A percentile compares a stretch with the other conserved stretches of the same genome.
phyloP scores from a whole-genome alignment of 257 asterid genomes.

The Solanum okadae region DNA sequence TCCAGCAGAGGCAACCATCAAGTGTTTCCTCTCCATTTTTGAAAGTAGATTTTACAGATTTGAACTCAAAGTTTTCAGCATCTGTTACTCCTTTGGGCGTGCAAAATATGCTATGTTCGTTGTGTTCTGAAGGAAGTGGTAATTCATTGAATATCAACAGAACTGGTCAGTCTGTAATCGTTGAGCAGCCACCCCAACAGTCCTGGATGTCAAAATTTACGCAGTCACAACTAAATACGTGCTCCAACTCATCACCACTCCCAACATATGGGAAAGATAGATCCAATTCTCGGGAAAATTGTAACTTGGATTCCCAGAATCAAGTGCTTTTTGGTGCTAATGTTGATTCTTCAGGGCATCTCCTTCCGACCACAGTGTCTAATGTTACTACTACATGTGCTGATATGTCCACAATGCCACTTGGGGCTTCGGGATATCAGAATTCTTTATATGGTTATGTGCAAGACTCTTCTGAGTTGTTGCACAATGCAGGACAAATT shows the following conservation, averaged over 20 bases:
- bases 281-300: slow-evolving; percentile 42
- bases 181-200: slow-evolving; percentile 57
- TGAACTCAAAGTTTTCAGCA: slow-evolving; percentile 39
- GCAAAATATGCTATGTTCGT: slow-evolving; percentile 67
- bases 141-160: slow-evolving; percentile 51
- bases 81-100: slow-evolving; percentile 37
- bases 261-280: slow-evolving; percentile 52
- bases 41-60: slow-evolving; percentile 39
- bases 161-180: slow-evolving; percentile 41
- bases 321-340: slow-evolving; percentile 52
- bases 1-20: slow-evolving; percentile 55
- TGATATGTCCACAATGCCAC: slow-evolving; percentile 50
- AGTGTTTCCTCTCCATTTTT: slow-evolving; percentile 58
- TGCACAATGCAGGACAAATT: slow-evolving; percentile 49
- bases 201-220: slow-evolving; percentile 55
- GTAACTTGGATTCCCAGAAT: slow-evolving; percentile 50
- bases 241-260: slow-evolving; percentile 34
- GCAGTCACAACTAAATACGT: slow-evolving; percentile 29
- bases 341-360: slow-evolving; percentile 59
- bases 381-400: slow-evolving; percentile 41
- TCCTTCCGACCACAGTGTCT: slow-evolving; percentile 61
- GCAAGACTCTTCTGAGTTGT: slow-evolving; percentile 64
- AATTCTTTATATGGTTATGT: slow-evolving; percentile 49
- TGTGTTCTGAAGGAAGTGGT: slow-evolving; percentile 60
- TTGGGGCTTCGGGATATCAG: slow-evolving; percentile 59